Conservation (phyloP, 768 basidiomycete genomes). For the Boletus rufocinnamomeus region DNA sequence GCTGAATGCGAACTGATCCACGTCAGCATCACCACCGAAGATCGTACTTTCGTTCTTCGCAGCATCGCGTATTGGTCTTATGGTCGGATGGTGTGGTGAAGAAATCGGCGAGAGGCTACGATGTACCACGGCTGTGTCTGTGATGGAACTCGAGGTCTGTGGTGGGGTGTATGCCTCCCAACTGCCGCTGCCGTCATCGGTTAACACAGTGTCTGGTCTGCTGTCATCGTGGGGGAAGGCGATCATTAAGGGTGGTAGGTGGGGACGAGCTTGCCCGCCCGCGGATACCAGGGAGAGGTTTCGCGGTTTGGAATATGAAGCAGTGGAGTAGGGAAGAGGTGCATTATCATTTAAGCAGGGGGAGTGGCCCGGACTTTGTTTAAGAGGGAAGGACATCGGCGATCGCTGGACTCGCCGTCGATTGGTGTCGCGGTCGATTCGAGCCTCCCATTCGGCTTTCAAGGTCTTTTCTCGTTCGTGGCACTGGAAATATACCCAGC, state of each 20-base stretch:
- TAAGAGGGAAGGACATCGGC: constrained; percentile 25
- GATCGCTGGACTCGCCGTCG: constrained; percentile 27
- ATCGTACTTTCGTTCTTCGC: constrained; percentile 38
- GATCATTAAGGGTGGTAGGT: constrained; percentile 46
- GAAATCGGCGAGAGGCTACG: constrained; percentile 36
- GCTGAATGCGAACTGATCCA: constrained; percentile 55
- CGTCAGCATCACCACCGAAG: constrained; percentile 48
- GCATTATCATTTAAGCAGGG: constrained; percentile 26
- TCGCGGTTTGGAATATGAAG: constrained; percentile 16
- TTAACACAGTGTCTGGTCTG: constrained; percentile 52
- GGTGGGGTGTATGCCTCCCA: constrained; percentile 70
- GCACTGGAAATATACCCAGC: constrained; percentile 77
- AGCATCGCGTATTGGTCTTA: constrained; percentile 44
- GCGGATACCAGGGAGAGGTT: constrained; percentile 35
- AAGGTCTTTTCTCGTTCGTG: constrained; percentile 71
- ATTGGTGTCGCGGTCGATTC: constrained; percentile 35
- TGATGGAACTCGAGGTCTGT: constrained; percentile 53
- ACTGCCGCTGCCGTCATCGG: constrained; percentile 50
- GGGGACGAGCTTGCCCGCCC: constrained; percentile 44
- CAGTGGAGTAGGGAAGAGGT: constrained; percentile 19
- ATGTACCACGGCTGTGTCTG: constrained; percentile 47
- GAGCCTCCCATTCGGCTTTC: constrained; percentile 47
- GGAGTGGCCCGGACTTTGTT: constrained; percentile 32
- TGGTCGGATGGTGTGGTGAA: constrained; percentile 14
- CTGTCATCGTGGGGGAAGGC: constrained; percentile 49